Base-by-base conservation (phyloP, 305 asterid species). In the Petunia hybrid region DNA sequence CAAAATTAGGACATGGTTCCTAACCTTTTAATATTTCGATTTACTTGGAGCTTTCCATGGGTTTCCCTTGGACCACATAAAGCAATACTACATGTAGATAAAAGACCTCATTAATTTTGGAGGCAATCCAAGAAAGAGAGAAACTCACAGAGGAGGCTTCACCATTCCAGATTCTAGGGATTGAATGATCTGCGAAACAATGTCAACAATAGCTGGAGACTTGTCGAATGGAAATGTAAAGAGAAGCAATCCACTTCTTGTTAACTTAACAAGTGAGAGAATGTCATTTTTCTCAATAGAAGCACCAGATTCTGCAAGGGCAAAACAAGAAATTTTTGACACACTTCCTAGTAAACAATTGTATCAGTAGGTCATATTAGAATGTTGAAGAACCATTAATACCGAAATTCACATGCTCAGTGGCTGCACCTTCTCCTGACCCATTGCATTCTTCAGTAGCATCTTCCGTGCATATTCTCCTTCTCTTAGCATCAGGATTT, bases 251-350 rank as follows among this genome's bases (percentile, higher is more conserved):
- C 91, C 89, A 6, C 89, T 88, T 82, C 86, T 68, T 5, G 84
- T 85, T 87, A 88, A 65, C 86, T 88, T 88, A 68, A 88, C 88
- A 46, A 88, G 87, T 10, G 91, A 87, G 83, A 88, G 89, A 43
- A 79, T 48, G 81, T 16, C 68, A 69, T 66, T 79, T 65, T 63
- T 78, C 81, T 75, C 85, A 42, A 65, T 66, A 60, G 43, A 43
- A 1, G 74, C 38, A 74, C 48, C 81, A 53, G 86, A 83, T 81
- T 76, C 88, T 82, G 77, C 80, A 75, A 13, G 71, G 14, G 78
- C 67, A 31, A 66, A 46, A 73, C 14, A 13, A 73, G 62, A 36
- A 6, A 8, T 13, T 59, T 35, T 73, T 51, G 78, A 73, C 78
- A 35, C 36, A 48, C 14, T 41, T 51, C 14, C 63, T 51, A 51